Conservation (phyloP, 805 yeast species). For the Isabelozyma pseudorhagii region DNA sequence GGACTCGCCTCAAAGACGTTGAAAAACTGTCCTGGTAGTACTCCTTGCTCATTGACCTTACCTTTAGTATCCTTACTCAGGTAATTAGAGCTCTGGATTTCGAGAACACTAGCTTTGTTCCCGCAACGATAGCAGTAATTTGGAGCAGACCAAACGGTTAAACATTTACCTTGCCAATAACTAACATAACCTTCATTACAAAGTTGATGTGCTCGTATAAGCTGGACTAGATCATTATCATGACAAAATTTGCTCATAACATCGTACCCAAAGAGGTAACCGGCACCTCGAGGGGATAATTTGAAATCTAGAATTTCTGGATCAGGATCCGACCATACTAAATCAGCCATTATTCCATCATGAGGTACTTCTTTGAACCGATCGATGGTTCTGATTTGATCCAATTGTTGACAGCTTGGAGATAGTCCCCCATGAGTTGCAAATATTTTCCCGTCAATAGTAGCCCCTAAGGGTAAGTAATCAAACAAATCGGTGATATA, state of each 20-base stretch:
- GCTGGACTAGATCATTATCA: conserved; percentile 73
- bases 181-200: conserved; percentile 96
- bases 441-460: conserved; percentile 84
- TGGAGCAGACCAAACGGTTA: conserved; percentile 99
- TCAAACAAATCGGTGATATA: conserved; percentile 92
- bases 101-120: conserved; percentile 94
- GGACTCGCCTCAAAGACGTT: conserved; percentile 98
- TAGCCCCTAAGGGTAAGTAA: conserved; percentile 81
- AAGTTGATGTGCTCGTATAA: conserved; percentile 91
- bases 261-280: conserved; percentile 90
- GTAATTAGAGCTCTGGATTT: conserved; percentile 57
- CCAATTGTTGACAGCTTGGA: conserved; percentile 91
- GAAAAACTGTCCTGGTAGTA: conserved; percentile 60
- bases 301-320: conserved; percentile 76
- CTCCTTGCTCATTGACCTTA: conserved; percentile 17
- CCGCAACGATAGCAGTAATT: conserved; percentile 97
- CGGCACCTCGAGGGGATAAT: conserved; percentile 94
- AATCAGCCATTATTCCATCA: conserved; percentile 99
- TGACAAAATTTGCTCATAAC: conserved; percentile 84
- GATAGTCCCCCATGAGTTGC: conserved; percentile 97
- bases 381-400: conserved; percentile 87
- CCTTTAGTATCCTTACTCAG: conserved; percentile 11
- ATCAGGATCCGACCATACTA: conserved; percentile 99
- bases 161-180: conserved; percentile 83
- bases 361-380: conserved; percentile 95